Evolutionary conservation across 2,329 filamentous ascomycete genomes (phyloP), one percentile per base, ranked within the genome.

Genomic region (Clathrospora elynae): DNA sequence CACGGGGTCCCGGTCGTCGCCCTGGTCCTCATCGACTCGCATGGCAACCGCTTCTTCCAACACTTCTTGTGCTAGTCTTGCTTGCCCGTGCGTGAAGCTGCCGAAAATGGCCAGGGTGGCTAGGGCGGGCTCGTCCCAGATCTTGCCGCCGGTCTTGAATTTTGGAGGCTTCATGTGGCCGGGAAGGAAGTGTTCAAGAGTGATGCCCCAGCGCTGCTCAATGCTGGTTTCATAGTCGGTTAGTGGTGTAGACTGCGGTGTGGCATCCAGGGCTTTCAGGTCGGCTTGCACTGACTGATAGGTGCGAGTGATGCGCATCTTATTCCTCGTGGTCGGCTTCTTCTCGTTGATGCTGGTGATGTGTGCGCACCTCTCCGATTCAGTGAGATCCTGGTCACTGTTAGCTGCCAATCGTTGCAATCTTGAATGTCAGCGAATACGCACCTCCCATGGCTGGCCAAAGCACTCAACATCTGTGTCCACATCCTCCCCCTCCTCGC

Each of bases 361-460:
- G n/a, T 55, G 51, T 0, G 38, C 26, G 20, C 39, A 38, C 19
- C 47, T 55, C 12, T 55, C 51, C 13, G 16, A 25, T 8, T 55
- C 51, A 9, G 39, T 38, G 3, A 50, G 34, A 5, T 42, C 38
- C 48, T 46, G 7, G 1, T 5, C 1, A 23, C 17, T 11, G 6
- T 4, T 9, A 6, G 4, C 17, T 14, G n/a, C 13, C 17, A 22
- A 6, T 30, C 4, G 12, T 13, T 24, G 22, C 22, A 24, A 6
- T 7, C 7, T 11, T 24, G 7, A 24, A 24, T 11, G 22, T 24
- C 22, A 7, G 22, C 11, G 22, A 7, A 18, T 16, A 19, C 31
- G 22, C 25, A 44, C 45, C 7, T 42, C 41, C 51, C 51, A 53
- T 2, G 29, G 17, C 1, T 41, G 36, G 0, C 34, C 40, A 7